Conservation (phyloP, 345 rosid species). For the Fremontodendron californicum region DNA sequence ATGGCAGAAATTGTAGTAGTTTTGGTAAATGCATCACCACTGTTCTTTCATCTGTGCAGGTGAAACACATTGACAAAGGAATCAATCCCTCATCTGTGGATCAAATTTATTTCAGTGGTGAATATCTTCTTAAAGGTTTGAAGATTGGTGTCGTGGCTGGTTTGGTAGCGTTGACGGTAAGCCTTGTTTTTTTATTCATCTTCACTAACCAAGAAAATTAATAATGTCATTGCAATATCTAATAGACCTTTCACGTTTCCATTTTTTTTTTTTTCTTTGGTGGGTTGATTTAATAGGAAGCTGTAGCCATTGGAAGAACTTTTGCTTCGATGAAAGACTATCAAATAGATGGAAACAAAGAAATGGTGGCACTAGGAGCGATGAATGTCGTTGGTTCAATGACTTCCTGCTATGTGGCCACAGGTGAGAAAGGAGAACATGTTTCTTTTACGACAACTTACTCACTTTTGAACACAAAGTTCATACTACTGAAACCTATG, state of each 20-base stretch:
- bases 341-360: conserved; percentile 92
- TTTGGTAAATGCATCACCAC: not conserved
- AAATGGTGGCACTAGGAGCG: conserved; percentile 90
- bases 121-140: conserved; percentile 56
- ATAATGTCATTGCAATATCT: not conserved
- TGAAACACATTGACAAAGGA: conserved; percentile 67
- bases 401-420: conserved; percentile 96
- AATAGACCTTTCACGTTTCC: not conserved
- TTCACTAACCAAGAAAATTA: not conserved
- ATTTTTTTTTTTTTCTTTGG: not conserved
- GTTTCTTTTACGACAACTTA: not conserved
- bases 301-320: conserved; percentile 92
- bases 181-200: conserved; percentile 13
- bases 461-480: not conserved
- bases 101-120: conserved; percentile 65
- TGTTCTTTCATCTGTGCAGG: conserved; percentile 44
- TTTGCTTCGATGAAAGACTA: conserved; percentile 95
- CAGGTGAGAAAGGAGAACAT: conserved; percentile 37
- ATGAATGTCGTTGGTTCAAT: conserved; percentile 93
- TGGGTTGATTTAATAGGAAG: conserved; percentile 60
- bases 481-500: not conserved
- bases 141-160: conserved; percentile 83
- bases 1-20: not conserved
- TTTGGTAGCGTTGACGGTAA: conserved; percentile 80
- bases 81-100: conserved; percentile 72